These are phyloP conservation scores for Urochloa ruziziensis DNA, from an alignment of 176 grass and related monocot genomes.

Conservation along the genomic window DNA sequence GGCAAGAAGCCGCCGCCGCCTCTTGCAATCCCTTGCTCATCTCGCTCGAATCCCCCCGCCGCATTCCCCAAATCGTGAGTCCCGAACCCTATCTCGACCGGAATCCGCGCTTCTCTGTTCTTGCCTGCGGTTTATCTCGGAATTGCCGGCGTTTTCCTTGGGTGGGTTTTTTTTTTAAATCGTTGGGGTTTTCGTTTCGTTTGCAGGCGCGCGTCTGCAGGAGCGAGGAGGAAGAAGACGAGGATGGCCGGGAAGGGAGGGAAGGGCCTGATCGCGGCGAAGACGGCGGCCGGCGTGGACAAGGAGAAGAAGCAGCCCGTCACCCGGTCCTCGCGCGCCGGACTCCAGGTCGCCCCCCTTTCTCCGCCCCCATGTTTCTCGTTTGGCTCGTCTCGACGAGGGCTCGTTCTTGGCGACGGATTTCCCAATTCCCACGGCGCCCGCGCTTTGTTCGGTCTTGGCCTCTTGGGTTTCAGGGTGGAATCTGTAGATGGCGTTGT, in stretches of 20 bases:
- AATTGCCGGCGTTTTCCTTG: neutral
- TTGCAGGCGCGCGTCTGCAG: neutral
- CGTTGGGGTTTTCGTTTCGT: neutral
- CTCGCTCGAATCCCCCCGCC: neutral
- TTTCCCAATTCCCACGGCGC: too few relatives aligned
- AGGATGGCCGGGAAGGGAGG: constrained; percentile 70
- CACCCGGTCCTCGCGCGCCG: constrained; percentile 49
- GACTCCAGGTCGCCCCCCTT: constrained; percentile 42
- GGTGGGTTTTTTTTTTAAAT: neutral
- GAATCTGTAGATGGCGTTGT: neutral
- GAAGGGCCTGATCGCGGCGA: constrained; percentile 49
- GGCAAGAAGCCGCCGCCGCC: neutral
- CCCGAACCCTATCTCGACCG: neutral
- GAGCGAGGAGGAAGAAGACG: neutral
- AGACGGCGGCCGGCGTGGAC: constrained; percentile 44
- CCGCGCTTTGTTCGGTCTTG: neutral
- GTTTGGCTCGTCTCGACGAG: neutral
- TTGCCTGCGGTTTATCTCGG: neutral
- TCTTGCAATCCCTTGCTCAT: neutral
- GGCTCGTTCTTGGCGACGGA: neutral
- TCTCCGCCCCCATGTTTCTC: neutral
- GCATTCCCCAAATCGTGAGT: neutral
- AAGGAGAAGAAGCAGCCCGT: constrained; percentile 54
- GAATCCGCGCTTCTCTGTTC: neutral
- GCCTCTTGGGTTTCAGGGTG: neutral